Evolutionary conservation across 768 basidiomycete genomes (phyloP).

Genomic region (Cytidiella melzeri): DNA sequence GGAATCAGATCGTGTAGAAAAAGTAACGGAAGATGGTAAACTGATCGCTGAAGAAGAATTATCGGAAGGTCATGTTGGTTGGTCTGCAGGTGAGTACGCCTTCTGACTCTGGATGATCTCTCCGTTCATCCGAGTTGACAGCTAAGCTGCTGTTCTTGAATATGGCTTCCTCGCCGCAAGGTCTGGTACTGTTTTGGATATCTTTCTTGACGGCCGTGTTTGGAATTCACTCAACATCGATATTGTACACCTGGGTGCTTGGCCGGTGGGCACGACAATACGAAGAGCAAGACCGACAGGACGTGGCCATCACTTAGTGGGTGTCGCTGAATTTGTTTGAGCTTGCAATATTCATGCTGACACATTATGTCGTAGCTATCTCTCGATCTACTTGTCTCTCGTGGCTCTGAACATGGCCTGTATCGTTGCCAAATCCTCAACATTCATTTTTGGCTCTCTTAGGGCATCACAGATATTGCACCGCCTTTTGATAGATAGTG

Average conservation of each 20-base stretch:
- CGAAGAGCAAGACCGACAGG: conserved; percentile 19
- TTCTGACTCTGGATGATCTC: not conserved
- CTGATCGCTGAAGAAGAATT: conserved; percentile 33
- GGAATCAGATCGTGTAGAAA: conserved; percentile 12
- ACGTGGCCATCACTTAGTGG: conserved; percentile 28
- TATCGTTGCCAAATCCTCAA: conserved; percentile 14
- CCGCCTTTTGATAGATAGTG: conserved; percentile 20
- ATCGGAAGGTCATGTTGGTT: conserved; percentile 30
- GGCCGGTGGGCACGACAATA: conserved; percentile 33
- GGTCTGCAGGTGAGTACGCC: conserved; percentile 26
- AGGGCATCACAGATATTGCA: conserved; percentile 29
- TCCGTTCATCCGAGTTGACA: conserved; percentile 1
- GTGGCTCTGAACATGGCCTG: conserved; percentile 13
- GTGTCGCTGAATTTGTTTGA: conserved; percentile 7
- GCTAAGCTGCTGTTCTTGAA: conserved; percentile 27
- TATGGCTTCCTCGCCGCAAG: conserved; percentile 19
- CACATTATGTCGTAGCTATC: conserved; percentile 18
- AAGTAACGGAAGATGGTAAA: conserved; percentile 21
- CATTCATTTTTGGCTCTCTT: conserved; percentile 25
- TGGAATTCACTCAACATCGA: conserved; percentile 11
- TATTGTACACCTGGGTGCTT: conserved; percentile 29
- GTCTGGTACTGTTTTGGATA: conserved; percentile 24
- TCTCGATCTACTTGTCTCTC: conserved; percentile 20
- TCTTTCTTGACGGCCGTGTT: conserved; percentile 15
- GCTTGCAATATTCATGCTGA: not conserved